Percentiles rank a stretch among this genome's conserved stretches.
Conservation (phyloP, 305 asterid genomes). For the Fraxinus nigra region DNA sequence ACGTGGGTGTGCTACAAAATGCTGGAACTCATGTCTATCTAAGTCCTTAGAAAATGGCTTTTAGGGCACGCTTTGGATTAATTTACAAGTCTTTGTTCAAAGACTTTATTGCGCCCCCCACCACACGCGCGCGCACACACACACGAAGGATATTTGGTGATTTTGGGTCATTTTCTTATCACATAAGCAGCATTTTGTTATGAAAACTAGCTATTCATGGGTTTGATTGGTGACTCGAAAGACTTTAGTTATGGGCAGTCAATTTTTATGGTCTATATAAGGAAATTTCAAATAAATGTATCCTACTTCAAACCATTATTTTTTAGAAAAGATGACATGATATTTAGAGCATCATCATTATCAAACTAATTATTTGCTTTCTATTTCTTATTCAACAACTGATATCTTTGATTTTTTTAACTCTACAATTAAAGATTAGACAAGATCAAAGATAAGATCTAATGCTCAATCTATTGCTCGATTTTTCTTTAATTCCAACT, state of each 20-base stretch:
- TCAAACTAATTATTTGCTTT: neutral
- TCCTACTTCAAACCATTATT: neutral
- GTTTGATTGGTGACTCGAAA: neutral
- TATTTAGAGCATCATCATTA: neutral
- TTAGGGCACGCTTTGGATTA: constrained; percentile 36
- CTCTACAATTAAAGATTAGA: neutral
- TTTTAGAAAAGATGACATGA: neutral
- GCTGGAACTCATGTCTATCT: neutral
- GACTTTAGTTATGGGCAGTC: neutral
- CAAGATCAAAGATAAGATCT: no score
- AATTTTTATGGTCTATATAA: neutral
- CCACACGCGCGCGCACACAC: no score
- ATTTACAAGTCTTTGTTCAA: constrained; percentile 6
- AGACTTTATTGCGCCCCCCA: neutral
- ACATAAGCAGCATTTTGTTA: neutral
- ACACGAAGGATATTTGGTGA: neutral
- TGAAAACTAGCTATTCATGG: neutral
- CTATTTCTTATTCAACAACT: neutral
- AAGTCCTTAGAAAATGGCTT: constrained; percentile 40
- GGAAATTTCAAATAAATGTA: neutral
- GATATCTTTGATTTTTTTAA: neutral
- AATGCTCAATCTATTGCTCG: neutral
- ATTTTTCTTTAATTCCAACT: no score
- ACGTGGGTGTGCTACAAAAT: neutral
- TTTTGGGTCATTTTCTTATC: constrained; percentile 21